Percentiles rank a stretch among this genome's conserved stretches.
Conservation (phyloP, 2,329 filamentous ascomycete species). For the Tolypocladium paradoxum region DNA sequence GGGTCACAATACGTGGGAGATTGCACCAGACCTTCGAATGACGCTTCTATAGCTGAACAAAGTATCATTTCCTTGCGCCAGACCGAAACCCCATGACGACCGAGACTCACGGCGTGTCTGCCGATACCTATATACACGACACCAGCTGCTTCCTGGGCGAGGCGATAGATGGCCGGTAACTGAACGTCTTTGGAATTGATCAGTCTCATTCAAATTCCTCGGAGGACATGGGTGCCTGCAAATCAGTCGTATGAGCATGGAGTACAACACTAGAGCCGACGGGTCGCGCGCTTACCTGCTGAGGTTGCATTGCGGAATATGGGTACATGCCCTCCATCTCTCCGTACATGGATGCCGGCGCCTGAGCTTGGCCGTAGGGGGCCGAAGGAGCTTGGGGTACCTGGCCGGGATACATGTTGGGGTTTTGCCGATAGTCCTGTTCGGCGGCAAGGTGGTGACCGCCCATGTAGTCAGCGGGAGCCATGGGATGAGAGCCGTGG, state of each 20-base stretch:
- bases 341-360: conserved; percentile 59
- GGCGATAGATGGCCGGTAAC: background rate
- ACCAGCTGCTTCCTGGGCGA: background rate
- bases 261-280: background rate
- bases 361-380: conserved; percentile 67
- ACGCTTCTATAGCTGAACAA: background rate
- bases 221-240: conserved; percentile 30
- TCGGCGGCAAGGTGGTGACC: conserved; percentile 56
- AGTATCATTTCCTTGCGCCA: conserved; percentile 10
- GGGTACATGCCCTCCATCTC: conserved; percentile 78
- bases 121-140: conserved; percentile 7
- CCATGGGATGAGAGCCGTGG: conserved; percentile 46
- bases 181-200: background rate
- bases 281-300: conserved; percentile 53
- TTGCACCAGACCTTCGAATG: background rate
- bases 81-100: background rate
- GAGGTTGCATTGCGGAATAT: conserved; percentile 69
- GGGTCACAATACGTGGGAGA: background rate
- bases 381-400: conserved; percentile 62
- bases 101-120: background rate
- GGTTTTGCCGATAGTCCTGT: conserved; percentile 69
- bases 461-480: conserved; percentile 50
- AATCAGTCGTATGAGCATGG: conserved; percentile 5
- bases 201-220: conserved; percentile 30
- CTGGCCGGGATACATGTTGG: conserved; percentile 71